Evolutionary conservation across 2,329 filamentous ascomycete species (phyloP).

Genomic region (Talaromyces islandicus): DNA sequence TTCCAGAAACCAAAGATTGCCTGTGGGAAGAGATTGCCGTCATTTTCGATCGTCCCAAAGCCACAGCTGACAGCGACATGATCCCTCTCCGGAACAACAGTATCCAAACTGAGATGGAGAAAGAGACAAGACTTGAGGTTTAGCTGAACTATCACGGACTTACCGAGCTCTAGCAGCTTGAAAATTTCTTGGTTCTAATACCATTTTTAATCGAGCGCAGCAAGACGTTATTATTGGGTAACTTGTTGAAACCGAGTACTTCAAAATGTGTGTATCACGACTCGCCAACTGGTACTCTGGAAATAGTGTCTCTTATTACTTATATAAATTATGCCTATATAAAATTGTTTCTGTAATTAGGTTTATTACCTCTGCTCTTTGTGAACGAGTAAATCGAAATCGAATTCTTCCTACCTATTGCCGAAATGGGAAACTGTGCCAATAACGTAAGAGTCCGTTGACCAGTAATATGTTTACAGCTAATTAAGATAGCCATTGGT

Average conservation of each 20-base stretch:
- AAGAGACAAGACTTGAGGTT: background rate
- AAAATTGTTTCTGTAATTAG: background rate
- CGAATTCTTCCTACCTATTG: no score
- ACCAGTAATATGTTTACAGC: no score
- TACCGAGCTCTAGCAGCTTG: background rate
- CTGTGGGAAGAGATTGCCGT: constrained; percentile 24
- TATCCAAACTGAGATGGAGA: background rate
- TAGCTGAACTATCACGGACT: background rate
- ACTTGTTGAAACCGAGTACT: background rate
- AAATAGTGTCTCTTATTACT: background rate
- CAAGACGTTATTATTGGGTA: background rate
- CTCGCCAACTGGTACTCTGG: background rate
- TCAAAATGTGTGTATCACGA: background rate
- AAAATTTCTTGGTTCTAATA: background rate
- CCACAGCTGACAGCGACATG: background rate
- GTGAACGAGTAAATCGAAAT: background rate
- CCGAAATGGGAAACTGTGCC: no score
- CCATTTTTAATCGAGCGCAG: background rate
- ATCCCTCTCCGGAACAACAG: background rate
- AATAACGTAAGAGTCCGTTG: no score
- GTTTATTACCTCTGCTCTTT: background rate
- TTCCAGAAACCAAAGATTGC: constrained; percentile 28
- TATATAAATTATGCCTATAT: background rate
- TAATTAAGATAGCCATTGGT: no score
- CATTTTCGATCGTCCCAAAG: constrained; percentile 12